A percentile compares a stretch with the other conserved stretches of the same genome.
phyloP scores from a whole-genome alignment of 768 basidiomycete genomes.

The Dioszegia aurantiaca region DNA sequence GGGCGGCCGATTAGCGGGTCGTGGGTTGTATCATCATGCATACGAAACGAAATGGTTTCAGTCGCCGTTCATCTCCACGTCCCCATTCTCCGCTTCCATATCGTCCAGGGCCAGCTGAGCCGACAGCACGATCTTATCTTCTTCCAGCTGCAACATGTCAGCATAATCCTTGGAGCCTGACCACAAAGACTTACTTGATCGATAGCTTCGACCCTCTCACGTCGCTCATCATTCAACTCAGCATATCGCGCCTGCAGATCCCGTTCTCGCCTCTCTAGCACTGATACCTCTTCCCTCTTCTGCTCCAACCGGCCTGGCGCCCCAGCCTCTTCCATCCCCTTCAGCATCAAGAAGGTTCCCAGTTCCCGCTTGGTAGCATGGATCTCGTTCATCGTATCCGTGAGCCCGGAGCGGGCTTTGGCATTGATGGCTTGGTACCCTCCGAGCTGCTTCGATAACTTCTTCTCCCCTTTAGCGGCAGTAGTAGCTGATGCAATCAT shows the following conservation, averaged over 20 bases:
- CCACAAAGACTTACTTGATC: constrained; percentile 38
- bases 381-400: constrained; percentile 61
- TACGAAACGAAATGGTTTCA: too few species aligned
- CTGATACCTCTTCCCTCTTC: constrained; percentile 84
- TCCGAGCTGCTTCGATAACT: constrained; percentile 78
- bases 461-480: constrained; percentile 84
- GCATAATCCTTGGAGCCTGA: constrained; percentile 42
- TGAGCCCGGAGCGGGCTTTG: constrained; percentile 55
- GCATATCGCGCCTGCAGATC: constrained; percentile 76
- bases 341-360: constrained; percentile 74
- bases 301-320: constrained; percentile 73
- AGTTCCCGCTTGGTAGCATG: constrained; percentile 66
- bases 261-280: constrained; percentile 71
- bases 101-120: constrained; percentile 51
- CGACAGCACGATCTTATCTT: constrained; percentile 57
- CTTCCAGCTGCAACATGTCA: constrained; percentile 70
- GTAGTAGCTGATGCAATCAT: constrained; percentile 80
- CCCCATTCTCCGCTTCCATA: constrained; percentile 27
- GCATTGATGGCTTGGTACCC: constrained; percentile 79
- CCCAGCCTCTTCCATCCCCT: constrained; percentile 67
- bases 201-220: constrained; percentile 43
- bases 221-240: constrained; percentile 69
- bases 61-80: constrained; percentile 14
- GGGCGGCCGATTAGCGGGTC: too few species aligned
- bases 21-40: neutral